Evolutionary conservation across 805 yeast genomes (phyloP), one percentile per base, ranked within the genome.

Genomic region (Lipomyces anomalus): DNA sequence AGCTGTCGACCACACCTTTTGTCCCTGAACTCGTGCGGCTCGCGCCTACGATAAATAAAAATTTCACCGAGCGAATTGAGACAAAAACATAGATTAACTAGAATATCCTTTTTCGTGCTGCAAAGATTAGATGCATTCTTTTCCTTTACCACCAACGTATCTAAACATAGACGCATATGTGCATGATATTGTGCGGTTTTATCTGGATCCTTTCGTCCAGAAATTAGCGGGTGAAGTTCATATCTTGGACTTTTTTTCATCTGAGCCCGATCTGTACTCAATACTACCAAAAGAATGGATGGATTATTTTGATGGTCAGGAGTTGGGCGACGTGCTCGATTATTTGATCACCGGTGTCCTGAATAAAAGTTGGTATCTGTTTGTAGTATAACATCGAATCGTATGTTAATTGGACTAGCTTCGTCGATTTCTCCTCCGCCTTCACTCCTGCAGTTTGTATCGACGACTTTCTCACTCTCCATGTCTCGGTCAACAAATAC

Each of bases 191-290:
- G 38, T 30, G 16, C 40, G n/a, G 11, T 35, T 53, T 16, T 52
- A 52, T 38, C 13, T 17, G 17, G 18, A 24, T n/a, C 49, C 57
- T 6, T 46, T 52, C 29, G 53, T 53, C 16, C 57, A 46, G 42
- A 29, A 24, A 7, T 39, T 53, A 6, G 51, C 52, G 4, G 42
- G 47, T 4, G 35, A 40, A 13, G 29, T 49, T 4, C 57, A 53
- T 17, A 53, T 53, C 30, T 35, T 53, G 13, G 46, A 53, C 22
- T 53, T 53, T 35, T 45, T 53, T 22, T 13, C 36, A 6, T 37
- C 26, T 18, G 51, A 36, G 21, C n/a, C 43, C 21, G 55, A 50
- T 35, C 41, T 50, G 22, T 43, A 35, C 20, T 13, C 35, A 22
- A 44, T 46, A 9, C 35, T 44, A 6, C 45, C 53, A 6, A 22